phyloP scores from a whole-genome alignment of 768 basidiomycete species.

The Lentinula sp. region DNA sequence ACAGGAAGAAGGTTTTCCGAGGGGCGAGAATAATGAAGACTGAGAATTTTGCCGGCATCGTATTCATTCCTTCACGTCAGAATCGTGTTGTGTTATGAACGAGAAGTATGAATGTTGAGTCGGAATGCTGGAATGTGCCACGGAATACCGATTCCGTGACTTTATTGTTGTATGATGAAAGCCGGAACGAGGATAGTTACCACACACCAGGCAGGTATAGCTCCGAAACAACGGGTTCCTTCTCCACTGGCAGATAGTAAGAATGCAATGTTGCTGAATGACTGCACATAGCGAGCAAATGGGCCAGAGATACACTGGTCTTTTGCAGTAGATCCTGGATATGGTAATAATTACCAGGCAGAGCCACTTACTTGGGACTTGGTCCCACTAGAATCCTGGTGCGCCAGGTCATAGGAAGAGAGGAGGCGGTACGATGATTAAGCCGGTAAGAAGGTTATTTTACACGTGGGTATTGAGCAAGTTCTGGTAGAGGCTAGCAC shows the following conservation, averaged over 20 bases:
- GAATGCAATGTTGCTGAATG: not conserved
- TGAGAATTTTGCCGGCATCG: not conserved
- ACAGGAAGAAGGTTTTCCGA: not conserved
- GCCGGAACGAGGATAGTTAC: not conserved
- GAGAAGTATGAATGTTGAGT: not conserved
- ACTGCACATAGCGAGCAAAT: not conserved
- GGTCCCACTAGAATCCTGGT: too few species aligned
- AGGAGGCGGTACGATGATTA: not conserved
- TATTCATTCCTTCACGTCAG: not conserved
- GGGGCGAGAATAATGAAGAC: not conserved
- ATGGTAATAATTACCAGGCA: too few species aligned
- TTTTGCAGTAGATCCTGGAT: not conserved
- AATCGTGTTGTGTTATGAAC: not conserved
- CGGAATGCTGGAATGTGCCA: not conserved
- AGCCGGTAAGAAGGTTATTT: not conserved
- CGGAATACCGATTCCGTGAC: slow-evolving; percentile 1
- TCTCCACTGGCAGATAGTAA: not conserved
- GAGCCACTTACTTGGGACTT: too few species aligned
- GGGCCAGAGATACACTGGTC: not conserved
- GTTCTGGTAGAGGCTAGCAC: not conserved
- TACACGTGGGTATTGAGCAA: not conserved
- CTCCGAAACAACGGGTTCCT: not conserved
- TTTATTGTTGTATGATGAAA: not conserved
- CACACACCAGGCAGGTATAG: not conserved
- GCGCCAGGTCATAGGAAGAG: too few species aligned